Conservation (phyloP, 78 protist genomes). For the Polysphondylium violaceum region DNA sequence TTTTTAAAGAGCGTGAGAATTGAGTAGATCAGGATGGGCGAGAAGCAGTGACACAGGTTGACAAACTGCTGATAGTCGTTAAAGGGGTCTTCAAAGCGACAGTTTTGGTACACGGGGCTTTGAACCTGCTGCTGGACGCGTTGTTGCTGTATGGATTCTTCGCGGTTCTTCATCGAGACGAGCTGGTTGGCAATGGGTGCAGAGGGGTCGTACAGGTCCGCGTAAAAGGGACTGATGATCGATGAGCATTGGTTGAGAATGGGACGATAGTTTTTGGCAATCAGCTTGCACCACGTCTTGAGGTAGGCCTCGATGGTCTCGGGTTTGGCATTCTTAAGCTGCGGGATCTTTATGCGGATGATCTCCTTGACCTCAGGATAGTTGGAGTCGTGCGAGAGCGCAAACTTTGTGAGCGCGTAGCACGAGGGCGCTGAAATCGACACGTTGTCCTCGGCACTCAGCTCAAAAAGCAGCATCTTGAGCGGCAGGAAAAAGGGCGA, state of each 20-base stretch:
- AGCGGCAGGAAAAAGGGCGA: constrained; percentile 68
- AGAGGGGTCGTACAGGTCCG: constrained; percentile 26
- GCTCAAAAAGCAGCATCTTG: constrained; percentile 30
- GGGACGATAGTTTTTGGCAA: constrained; percentile 55
- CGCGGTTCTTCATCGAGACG: constrained; percentile 11
- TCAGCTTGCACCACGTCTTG: constrained; percentile 71
- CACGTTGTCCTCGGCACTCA: constrained; percentile 43
- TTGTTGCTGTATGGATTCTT: background rate
- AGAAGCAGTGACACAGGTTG: constrained; percentile 11
- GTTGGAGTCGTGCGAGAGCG: constrained; percentile 60
- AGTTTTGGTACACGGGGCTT: background rate
- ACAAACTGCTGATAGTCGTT: constrained; percentile 16
- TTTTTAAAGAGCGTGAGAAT: constrained; percentile 35
- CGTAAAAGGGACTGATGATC: constrained; percentile 18
- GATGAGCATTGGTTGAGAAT: constrained; percentile 57
- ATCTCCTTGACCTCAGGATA: constrained; percentile 31
- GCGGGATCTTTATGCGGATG: background rate
- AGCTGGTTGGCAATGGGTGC: constrained; percentile 24
- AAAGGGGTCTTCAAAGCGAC: constrained; percentile 20
- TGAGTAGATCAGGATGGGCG: background rate
- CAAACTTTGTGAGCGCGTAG: constrained; percentile 63
- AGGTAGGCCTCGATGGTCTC: constrained; percentile 21
- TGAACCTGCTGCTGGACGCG: background rate
- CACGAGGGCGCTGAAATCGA: constrained; percentile 59
- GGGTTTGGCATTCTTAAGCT: constrained; percentile 22